Base-by-base conservation (phyloP, 1,284 basidiomycete genomes). In the Xerocomus nothofagi region DNA sequence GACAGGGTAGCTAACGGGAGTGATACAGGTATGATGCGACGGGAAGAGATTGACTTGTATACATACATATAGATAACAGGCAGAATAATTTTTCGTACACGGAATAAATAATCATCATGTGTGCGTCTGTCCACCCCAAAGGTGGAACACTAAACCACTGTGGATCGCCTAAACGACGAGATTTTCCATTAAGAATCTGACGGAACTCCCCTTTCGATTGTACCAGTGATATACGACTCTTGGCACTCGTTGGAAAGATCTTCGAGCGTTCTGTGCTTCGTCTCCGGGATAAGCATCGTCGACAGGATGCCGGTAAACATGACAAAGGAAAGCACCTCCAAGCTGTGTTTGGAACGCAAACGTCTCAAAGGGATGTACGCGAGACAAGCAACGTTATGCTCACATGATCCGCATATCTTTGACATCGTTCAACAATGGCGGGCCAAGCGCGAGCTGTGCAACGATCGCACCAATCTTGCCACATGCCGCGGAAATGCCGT, bases 401-500 rank as follows among this genome's bases (percentile, higher is more conserved):
- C 48, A 74, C 73, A 74, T 63, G 49, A 68, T 63, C 54, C 66
- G 59, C 40, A 73, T 57, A 18, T 70, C 70, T 33, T 51, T 40
- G 61, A 73, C 74, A 61, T 79, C 69, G 53, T 72, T 69, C 30
- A 78, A 56, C 20, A 66, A 21, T 2, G 48, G 47, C 11, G 64
- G 70, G 36, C 75, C 66, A 62, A 85, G 81, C 26, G 72, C 81
- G 53, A 86, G 73, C 65, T 86, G 84, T 3, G 83, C 80, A 26
- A 88, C 65, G 61, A 88, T 78, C 21, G 85, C 86, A 23, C 86
- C 86, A 36, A 84, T 60, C 67, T 86, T 88, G 21, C 83, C 83
- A 18, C 74, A 75, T 2, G 84, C 85, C 20, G 86, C 86, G 3
- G 80, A 80, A 59, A 88, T 82, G 51, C 87, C 85, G 66, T 86